Evolutionary conservation across 2,329 filamentous ascomycete species (phyloP), one percentile per base, ranked within the genome.

Genomic region (Exophiala oligosperma): DNA sequence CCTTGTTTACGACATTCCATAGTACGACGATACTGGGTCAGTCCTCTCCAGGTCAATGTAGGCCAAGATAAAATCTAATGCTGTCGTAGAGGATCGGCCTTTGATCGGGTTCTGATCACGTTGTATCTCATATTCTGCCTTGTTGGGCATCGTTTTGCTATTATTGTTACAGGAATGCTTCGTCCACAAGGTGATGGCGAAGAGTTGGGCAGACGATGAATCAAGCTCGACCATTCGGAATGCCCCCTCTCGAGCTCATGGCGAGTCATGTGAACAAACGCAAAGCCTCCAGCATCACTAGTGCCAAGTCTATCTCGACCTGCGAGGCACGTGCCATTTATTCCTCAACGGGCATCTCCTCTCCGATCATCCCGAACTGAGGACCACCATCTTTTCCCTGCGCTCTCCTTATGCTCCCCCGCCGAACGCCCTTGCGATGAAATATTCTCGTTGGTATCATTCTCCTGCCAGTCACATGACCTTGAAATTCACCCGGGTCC

Each of bases 251-350:
- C 48, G 55, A 59, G 21, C 54, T 40, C 54, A 49, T 38, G 47
- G 32, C 40, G 49, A 12, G 52, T 61, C 59, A 61, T 55, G 51
- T 61, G 59, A 55, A 52, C 46, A 49, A 23, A 7, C 32, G 7
- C 32, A 35, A 35, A 35, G 32, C 32, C 32, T 26, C 29, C 38
- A 7, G 14, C 41, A 32, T 28, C 43, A 35, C 41, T 61, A 61
- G 59, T 49, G 55, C 49, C 52, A 55, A 61, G 52, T 52, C 55
- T 55, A 58, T 56, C 55, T 58, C 51, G 32, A 61, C 55, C 52
- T 56, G 26, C 17, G 32, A 26, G 4, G 35, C 37, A 29, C 24
- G 52, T 48, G 14, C 40, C 17, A 17, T 32, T 26, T 12, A 21
- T 9, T n/a, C 8, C 28, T 23, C 3, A 48, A 52, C 8, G 23